Percentiles rank a stretch among this genome's conserved stretches.
These are phyloP conservation scores for Alternaria sp. DNA, from an alignment of 2,329 filamentous ascomycete species.

Conservation along the genomic window DNA sequence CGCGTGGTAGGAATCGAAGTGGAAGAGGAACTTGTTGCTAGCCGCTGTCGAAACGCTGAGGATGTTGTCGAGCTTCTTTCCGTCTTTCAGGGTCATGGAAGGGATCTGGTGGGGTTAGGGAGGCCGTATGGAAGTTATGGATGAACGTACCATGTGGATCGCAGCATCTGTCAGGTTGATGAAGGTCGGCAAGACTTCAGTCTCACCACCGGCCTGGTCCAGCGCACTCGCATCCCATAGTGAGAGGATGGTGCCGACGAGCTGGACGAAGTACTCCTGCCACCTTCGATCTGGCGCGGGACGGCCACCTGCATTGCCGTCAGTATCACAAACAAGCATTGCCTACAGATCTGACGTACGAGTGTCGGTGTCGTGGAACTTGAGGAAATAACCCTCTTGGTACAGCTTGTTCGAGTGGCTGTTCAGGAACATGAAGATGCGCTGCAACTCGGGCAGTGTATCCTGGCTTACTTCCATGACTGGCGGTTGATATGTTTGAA, in stretches of 20 bases:
- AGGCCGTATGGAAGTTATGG: neutral
- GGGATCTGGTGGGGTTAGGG: slow-evolving; percentile 57
- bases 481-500: slow-evolving; percentile 84
- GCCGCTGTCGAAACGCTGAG: slow-evolving; percentile 95
- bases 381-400: slow-evolving; percentile 97
- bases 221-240: slow-evolving; percentile 95
- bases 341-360: slow-evolving; percentile 66
- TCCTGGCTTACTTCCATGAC: slow-evolving; percentile 86
- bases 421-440: slow-evolving; percentile 93
- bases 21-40: slow-evolving; percentile 91
- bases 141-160: slow-evolving; percentile 85
- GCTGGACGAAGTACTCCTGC: slow-evolving; percentile 96
- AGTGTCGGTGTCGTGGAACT: slow-evolving; percentile 92
- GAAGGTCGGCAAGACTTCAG: slow-evolving; percentile 88
- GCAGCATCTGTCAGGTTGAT: slow-evolving; percentile 98
- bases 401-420: slow-evolving; percentile 97
- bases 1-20: slow-evolving; percentile 95
- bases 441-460: slow-evolving; percentile 90
- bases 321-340: slow-evolving; percentile 27
- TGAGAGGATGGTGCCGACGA: slow-evolving; percentile 93
- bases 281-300: slow-evolving; percentile 87
- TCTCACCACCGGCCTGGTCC: slow-evolving; percentile 84
- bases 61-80: slow-evolving; percentile 90
- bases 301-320: slow-evolving; percentile 73
- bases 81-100: slow-evolving; percentile 85